Percentiles rank a stretch among this genome's conserved stretches.
These are phyloP conservation scores for Plantago ovata DNA, from an alignment of 257 asterid species.

Conservation along the genomic window DNA sequence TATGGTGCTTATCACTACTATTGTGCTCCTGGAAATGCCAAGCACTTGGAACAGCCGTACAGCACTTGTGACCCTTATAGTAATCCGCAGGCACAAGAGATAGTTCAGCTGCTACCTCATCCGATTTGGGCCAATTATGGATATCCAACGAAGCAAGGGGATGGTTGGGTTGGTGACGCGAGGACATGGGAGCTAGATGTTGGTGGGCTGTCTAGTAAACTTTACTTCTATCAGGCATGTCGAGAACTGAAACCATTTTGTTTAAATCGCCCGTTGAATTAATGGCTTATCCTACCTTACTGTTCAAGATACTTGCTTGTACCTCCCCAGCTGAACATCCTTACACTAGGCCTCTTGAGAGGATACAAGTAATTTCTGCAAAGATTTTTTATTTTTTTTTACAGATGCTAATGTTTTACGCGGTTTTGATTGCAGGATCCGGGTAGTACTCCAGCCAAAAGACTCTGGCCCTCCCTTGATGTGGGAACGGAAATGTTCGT, in stretches of 20 bases:
- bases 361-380: no score
- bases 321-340: no score
- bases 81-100: constrained; percentile 66
- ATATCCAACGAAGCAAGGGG: constrained; percentile 55
- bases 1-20: constrained; percentile 63
- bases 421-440: constrained; percentile 45
- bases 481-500: constrained; percentile 78
- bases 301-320: no score
- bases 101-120: constrained; percentile 65
- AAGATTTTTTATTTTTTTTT: background rate
- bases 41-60: constrained; percentile 46
- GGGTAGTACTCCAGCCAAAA: constrained; percentile 51
- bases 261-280: no score
- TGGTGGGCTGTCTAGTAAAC: constrained; percentile 66
- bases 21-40: constrained; percentile 64
- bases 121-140: constrained; percentile 72
- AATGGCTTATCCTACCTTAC: no score
- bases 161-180: constrained; percentile 57
- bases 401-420: background rate
- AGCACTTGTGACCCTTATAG: constrained; percentile 64
- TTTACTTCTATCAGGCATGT: constrained; percentile 58
- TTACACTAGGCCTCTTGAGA: no score
- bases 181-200: constrained; percentile 64
- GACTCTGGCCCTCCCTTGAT: constrained; percentile 75
- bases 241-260: background rate